Evolutionary conservation across 768 basidiomycete genomes (phyloP).

Genomic region (Lactarius sanguifluus): DNA sequence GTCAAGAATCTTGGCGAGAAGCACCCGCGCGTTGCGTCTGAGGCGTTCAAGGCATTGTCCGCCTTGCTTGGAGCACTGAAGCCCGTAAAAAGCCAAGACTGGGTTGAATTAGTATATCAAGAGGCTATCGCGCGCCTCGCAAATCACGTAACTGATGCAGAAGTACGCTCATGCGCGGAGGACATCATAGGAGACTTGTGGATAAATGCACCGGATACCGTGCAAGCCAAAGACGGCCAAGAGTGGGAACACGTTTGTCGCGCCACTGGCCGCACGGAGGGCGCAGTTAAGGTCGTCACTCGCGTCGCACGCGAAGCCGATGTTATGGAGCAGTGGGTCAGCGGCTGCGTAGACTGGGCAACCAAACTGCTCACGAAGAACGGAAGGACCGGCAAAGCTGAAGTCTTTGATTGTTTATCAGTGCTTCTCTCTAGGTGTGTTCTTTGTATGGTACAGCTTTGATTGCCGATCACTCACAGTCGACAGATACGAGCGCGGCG

Average conservation of each 20-base stretch:
- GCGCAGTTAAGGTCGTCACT: constrained; percentile 78
- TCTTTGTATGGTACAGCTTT: constrained; percentile 33
- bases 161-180: constrained; percentile 82
- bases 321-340: constrained; percentile 76
- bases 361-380: constrained; percentile 74
- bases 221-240: constrained; percentile 59
- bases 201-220: constrained; percentile 77
- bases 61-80: constrained; percentile 74
- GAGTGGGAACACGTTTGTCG: constrained; percentile 84
- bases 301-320: constrained; percentile 77
- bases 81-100: constrained; percentile 62
- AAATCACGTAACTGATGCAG: constrained; percentile 86
- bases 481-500: constrained; percentile 44
- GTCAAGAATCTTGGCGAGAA: constrained; percentile 75
- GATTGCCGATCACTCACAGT: constrained; percentile 37
- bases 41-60: constrained; percentile 86
- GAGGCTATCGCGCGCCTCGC: constrained; percentile 69
- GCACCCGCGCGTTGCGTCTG: constrained; percentile 85
- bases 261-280: constrained; percentile 65
- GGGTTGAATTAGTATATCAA: constrained; percentile 72
- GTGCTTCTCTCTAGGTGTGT: constrained; percentile 65
- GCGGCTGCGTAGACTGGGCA: constrained; percentile 75
- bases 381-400: constrained; percentile 72
- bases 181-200: constrained; percentile 84
- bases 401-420: constrained; percentile 76